A percentile compares a stretch with the other conserved stretches of the same genome.
phyloP scores from a whole-genome alignment of 768 basidiomycete genomes.

The Suillus spraguei region DNA sequence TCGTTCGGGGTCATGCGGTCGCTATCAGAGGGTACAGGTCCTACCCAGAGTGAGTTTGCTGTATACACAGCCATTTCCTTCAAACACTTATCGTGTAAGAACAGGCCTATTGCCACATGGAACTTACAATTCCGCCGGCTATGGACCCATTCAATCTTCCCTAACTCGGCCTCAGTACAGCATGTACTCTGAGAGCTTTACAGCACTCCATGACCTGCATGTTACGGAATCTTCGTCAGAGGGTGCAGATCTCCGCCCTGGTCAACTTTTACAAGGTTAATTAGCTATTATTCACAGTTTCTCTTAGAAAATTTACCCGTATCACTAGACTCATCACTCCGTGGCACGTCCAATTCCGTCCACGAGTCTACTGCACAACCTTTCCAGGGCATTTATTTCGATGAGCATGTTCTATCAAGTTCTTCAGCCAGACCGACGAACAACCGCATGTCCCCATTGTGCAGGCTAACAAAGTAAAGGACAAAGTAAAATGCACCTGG shows the following conservation, averaged over 20 bases:
- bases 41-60: not conserved
- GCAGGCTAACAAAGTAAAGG: not conserved
- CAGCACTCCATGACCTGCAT: not conserved
- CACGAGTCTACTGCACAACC: not conserved
- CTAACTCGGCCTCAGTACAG: not conserved
- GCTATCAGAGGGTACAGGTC: not conserved
- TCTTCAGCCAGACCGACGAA: not conserved
- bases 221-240: not conserved
- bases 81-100: not conserved
- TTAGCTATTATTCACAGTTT: not conserved
- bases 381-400: not conserved
- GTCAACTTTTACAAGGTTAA: not conserved
- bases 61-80: not conserved
- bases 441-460: not conserved
- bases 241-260: not conserved
- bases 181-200: not conserved
- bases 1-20: not conserved
- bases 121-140: not conserved
- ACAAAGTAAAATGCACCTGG: not conserved
- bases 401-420: not conserved
- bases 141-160: not conserved
- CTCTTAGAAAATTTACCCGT: not conserved
- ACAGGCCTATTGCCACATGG: no score
- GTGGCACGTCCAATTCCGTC: not conserved
- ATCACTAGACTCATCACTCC: not conserved